Base-by-base conservation (phyloP, 2,329 filamentous ascomycete species). In the Myriosclerotinia scirpicola region DNA sequence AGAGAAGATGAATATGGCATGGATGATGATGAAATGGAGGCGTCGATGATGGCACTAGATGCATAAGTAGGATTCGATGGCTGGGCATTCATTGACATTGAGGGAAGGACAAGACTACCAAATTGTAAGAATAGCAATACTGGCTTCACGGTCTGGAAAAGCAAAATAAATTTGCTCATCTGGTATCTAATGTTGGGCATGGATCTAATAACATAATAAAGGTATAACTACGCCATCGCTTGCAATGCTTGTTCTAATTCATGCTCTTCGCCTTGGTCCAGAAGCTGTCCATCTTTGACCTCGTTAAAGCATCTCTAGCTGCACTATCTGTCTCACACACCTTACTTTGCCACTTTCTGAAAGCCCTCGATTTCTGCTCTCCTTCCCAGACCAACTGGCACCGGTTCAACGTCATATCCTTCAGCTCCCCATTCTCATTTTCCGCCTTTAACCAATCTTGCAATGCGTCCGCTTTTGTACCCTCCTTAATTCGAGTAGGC, bases 311-410 rank as follows among this genome's bases (percentile, higher is more conserved):
- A 72, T 97, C 92, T 76, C 91, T 90, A 6, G 94, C 95, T 76
- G 96, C 91, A 14, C 88, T 85, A 77, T 99, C 95, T 2, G 91
- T 94, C 79, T 98, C 95, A 78, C 93, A 97, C n/a, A 95, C 87
- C 76, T 92, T 90, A 69, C 89, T 93, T 3, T 90, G 85, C 91
- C 94, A 98, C 75, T 92, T 93, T 71, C 90, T 88, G 77, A 98
- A 99, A 0, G 83, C 86, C 60, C 91, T 85, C 42, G 85, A 81
- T 77, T 94, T 95, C 76, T 91, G 84, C 78, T 97, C 91, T 50
- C 96, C 95, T 78, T 98, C 94, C 80, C 96, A 99, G 7, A 99
- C 83, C 64, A 99, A 79, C 55, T 83, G 85, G 77, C 93, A 97
- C 70, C 88, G 88, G 76, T 99, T 99, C 67, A 84, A 78, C 4